phyloP scores from a whole-genome alignment of 306 rosid genomes.

The Rosa persica region DNA sequence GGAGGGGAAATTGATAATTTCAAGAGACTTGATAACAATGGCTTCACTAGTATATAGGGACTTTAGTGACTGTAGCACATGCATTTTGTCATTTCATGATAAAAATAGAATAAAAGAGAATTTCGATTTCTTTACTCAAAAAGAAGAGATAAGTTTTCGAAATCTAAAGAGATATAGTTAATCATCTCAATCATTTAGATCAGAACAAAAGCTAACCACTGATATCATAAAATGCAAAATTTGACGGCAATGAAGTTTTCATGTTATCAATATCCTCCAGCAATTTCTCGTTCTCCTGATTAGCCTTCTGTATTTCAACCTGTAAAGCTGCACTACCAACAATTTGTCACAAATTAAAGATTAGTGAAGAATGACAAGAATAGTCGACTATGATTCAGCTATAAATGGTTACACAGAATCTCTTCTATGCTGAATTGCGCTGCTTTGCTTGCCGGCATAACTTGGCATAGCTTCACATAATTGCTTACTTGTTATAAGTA shows the following conservation, averaged over 20 bases:
- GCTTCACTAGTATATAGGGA: neutral
- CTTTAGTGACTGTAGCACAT: neutral
- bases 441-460: neutral
- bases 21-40: neutral
- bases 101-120: neutral
- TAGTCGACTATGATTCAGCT: neutral
- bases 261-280: constrained; percentile 52
- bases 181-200: neutral
- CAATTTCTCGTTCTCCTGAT: constrained; percentile 56
- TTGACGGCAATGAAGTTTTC: constrained; percentile 51
- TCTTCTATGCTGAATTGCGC: neutral
- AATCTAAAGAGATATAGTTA: neutral
- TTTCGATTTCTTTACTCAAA: neutral
- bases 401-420: neutral
- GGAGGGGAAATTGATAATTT: neutral
- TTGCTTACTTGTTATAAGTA: neutral
- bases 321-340: constrained; percentile 54
- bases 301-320: constrained; percentile 41
- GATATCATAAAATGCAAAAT: constrained; percentile 39
- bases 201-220: constrained; percentile 30
- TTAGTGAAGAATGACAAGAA: neutral
- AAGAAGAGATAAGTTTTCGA: neutral
- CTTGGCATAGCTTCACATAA: neutral
- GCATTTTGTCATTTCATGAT: neutral
- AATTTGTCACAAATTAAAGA: neutral